These are phyloP conservation scores for Rhodotorula sp. DNA, from an alignment of 1,284 basidiomycete genomes.

Conservation along the genomic window DNA sequence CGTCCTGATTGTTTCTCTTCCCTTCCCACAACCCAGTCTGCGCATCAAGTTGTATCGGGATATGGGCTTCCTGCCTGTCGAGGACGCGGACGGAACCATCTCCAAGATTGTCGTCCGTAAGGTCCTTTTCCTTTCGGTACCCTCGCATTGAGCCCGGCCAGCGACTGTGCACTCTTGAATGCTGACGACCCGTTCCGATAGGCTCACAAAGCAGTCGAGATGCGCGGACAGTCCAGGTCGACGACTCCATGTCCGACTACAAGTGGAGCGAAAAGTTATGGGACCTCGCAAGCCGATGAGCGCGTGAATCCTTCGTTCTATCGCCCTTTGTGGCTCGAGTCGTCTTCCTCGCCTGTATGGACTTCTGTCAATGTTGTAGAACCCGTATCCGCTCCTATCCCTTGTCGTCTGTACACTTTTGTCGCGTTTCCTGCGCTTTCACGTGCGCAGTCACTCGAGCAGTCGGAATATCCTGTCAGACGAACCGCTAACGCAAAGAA, in stretches of 20 bases:
- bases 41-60: conserved; percentile 37
- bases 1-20: not conserved
- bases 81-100: conserved; percentile 27
- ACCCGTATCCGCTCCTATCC: not conserved
- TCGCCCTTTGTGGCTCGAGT: too few relatives aligned
- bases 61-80: conserved; percentile 37
- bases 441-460: not conserved
- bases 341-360: too few relatives aligned
- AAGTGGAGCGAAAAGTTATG: conserved; percentile 34
- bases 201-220: conserved; percentile 23
- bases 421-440: not conserved
- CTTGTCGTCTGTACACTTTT: conserved; percentile 8
- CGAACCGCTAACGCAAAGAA: too few relatives aligned
- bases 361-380: not conserved
- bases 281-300: conserved; percentile 13
- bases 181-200: not conserved
- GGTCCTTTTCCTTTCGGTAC: not conserved
- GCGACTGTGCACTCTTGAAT: not conserved
- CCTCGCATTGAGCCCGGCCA: too few relatives aligned
- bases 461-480: not conserved
- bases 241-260: conserved; percentile 22
- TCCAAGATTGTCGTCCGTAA: conserved; percentile 35
- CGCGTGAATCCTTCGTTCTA: too few relatives aligned
- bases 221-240: conserved; percentile 31
- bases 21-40: conserved; percentile 5